These are phyloP conservation scores for Populus pruinosa DNA, from an alignment of 345 rosid species.

Conservation along the genomic window DNA sequence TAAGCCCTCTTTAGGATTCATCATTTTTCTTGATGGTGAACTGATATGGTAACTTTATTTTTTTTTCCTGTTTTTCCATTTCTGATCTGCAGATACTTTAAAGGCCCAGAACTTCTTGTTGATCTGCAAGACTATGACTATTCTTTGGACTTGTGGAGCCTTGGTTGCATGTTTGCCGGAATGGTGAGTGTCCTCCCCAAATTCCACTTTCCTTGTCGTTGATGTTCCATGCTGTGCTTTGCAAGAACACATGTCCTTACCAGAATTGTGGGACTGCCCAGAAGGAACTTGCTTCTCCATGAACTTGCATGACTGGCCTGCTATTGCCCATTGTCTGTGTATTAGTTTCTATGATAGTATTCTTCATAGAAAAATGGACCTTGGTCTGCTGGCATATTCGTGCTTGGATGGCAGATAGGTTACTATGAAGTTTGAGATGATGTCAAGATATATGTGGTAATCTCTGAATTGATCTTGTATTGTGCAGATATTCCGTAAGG, in stretches of 20 bases:
- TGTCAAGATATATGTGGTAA: constrained; percentile 17
- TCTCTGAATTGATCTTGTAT: constrained; percentile 25
- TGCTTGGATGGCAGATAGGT: constrained; percentile 26
- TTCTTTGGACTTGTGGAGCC: constrained; percentile 97
- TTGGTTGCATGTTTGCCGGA: constrained; percentile 99
- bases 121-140: constrained; percentile 98
- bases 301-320: background rate
- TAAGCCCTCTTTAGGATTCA: too few species aligned
- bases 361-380: constrained; percentile 14
- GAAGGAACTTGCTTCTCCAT: background rate
- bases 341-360: constrained; percentile 3
- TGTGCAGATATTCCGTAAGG: constrained; percentile 92
- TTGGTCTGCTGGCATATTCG: constrained; percentile 30
- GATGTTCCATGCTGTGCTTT: background rate
- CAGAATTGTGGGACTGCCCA: background rate
- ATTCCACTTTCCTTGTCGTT: background rate
- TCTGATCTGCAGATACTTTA: constrained; percentile 66
- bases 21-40: background rate
- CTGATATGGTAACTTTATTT: background rate
- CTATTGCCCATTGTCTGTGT: background rate
- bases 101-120: constrained; percentile 98
- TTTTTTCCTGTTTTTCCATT: background rate
- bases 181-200: constrained; percentile 55
- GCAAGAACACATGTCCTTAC: background rate
- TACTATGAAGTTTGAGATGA: constrained; percentile 21